Base-by-base conservation (phyloP, 495 filamentous ascomycete genomes). In the Paragyromitra xinjiangensis region DNA sequence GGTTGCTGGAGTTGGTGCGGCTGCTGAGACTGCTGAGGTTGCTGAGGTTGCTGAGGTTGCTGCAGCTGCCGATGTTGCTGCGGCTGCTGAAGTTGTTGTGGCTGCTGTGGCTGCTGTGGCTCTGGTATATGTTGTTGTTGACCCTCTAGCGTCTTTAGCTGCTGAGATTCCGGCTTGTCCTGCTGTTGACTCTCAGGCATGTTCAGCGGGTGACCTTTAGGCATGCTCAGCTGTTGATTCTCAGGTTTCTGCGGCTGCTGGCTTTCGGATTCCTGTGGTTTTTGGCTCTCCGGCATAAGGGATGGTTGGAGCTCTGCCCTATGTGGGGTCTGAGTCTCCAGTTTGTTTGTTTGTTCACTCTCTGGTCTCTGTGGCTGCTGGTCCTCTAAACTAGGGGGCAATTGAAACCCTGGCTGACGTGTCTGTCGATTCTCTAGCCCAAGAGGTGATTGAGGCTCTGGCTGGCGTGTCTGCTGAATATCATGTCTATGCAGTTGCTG, bases 301-400 rank as follows among this genome's bases (percentile, higher is more conserved):
- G 53, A 3, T 48, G 14, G 16, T 22, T 22, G 67, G 11, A 39
- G 29, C 66, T 59, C 53, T 34, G 66, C 16, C 14, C 5, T 34
- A 37, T 19, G 61, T 14, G n/a, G n/a, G 7, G 42, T 14, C 26
- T 64, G 61, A 24, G 37, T 42, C n/a, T 61, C 29, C 4, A 14
- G 3, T 2, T 6, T 61, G 5, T 37, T 37, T 61, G 56, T 5
- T 22, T 61, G 56, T 3, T 64, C 39, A 19, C 61, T 42, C n/a
- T 22, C 39, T 14, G 4, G n/a, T 14, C 16, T 37, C 42, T 71
- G 56, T 8, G 26, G 56, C 29, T 63, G 68, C 42, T 62, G 68
- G 16, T 4, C 53, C 45, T 51, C 61, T 3, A 26, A 9, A n/a
- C 6, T 24, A 16, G 12, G 29, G 6, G 34, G 8, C 40, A n/a